phyloP scores from a whole-genome alignment of 768 basidiomycete genomes.

The Amanita polypyramis region DNA sequence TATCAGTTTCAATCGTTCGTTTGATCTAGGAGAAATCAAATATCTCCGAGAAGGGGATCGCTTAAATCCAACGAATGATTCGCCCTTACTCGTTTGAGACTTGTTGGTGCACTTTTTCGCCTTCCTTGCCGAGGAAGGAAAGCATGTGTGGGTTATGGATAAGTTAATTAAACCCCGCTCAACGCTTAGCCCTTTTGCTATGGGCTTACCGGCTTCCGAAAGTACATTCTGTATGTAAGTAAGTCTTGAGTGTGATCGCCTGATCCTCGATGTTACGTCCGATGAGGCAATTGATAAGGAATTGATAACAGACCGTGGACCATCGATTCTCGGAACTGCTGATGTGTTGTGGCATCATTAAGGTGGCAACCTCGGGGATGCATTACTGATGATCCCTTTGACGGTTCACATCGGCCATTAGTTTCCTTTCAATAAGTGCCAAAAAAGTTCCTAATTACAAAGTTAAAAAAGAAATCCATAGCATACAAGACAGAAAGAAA shows the following conservation, averaged over 20 bases:
- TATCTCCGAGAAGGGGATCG: background rate
- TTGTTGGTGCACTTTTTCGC: too few species aligned
- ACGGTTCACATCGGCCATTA: background rate
- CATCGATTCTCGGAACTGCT: background rate
- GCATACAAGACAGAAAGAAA: background rate
- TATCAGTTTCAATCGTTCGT: background rate
- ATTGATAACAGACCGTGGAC: background rate
- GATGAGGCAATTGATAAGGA: background rate
- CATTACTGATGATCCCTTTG: background rate
- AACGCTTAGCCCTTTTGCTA: too few species aligned
- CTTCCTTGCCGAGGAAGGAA: too few species aligned
- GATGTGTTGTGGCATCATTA: background rate
- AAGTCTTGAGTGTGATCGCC: too few species aligned
- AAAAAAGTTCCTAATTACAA: background rate
- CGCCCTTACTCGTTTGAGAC: too few species aligned
- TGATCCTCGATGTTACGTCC: background rate
- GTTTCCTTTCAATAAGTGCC: background rate
- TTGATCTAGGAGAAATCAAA: background rate
- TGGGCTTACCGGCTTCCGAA: background rate
- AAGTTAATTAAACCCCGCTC: too few species aligned
- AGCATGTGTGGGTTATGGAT: too few species aligned
- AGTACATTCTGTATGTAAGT: background rate
- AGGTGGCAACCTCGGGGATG: background rate
- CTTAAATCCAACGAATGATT: too few species aligned
- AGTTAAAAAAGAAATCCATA: background rate